Evolutionary conservation across 768 basidiomycete species (phyloP), one percentile per base, ranked within the genome.

Genomic region (Trichaptum fuscoviolaceum): DNA sequence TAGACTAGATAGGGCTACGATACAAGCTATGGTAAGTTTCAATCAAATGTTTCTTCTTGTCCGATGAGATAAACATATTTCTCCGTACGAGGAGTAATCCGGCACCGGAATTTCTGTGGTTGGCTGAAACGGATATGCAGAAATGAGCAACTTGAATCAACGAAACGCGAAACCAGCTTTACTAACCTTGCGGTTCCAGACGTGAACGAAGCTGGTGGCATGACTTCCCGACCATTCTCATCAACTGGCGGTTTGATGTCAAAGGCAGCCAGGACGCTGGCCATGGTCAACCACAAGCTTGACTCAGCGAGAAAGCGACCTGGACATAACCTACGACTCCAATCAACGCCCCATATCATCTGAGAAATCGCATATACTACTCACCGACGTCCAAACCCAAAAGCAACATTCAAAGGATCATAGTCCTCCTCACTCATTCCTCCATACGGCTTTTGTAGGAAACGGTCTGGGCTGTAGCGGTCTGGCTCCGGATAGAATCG

Each of bases 351-450:
- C 25, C 62, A 24, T 24, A 57, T 1, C 26, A 12, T 20, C 4
- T 26, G 20, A 25, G 34, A 36, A 25, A 24, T 27, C 18, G 62
- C 10, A 17, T 15, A 42, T 1, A 10, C 18, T 20, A 63, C 35
- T 61, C 57, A 73, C 62, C 79, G 70, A 35, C 77, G 73, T n/a
- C 79, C 79, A 60, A 77, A 78, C 8, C 79, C 79, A 57, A 79
- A 80, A 5, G 75, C 73, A 57, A 72, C 73, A 64, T 74, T 73
- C 57, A 69, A 67, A 5, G 76, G 76, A 66, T 80, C 74, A 15
- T 70, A 69, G 62, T 78, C 12, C 67, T 63, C 71, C n/a, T 73
- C 66, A 23, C 73, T 73, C 8, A 3, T 60, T 5, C 64, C 62
- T 1, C 67, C 66, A 42, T 64, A 64, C 7, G 42, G 3, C 42